These are phyloP conservation scores for Saccharomyces hybrid DNA, from an alignment of 1,139 yeast genomes.

Conservation along the genomic window DNA sequence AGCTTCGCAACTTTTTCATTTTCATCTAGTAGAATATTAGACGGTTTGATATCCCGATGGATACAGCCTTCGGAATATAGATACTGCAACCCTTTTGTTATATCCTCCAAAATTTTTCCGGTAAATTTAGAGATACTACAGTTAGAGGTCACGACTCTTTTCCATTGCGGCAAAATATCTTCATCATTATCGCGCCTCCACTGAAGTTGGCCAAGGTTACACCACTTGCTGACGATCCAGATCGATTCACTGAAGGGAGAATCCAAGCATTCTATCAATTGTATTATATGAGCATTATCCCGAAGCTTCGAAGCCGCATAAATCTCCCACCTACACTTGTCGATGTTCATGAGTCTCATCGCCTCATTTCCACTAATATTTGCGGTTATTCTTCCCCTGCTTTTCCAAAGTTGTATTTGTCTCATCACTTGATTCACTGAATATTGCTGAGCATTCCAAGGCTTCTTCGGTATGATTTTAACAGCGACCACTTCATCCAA, in stretches of 20 bases:
- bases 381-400: constrained; percentile 8
- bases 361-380: constrained; percentile 20
- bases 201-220: constrained; percentile 28
- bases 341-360: constrained; percentile 25
- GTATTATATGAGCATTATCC: constrained; percentile 15
- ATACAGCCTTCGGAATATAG: constrained; percentile 75
- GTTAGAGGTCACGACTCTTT: constrained; percentile 9
- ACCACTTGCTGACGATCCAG: constrained; percentile 28
- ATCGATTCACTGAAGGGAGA: constrained; percentile 21
- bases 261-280: constrained; percentile 24
- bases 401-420: constrained; percentile 23
- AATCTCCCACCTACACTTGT: constrained; percentile 30
- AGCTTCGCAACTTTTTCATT: constrained; percentile 66
- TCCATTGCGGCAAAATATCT: constrained; percentile 24
- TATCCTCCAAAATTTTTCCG: constrained; percentile 17
- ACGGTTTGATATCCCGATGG: constrained; percentile 91
- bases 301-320: constrained; percentile 16
- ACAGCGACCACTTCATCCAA: constrained; percentile 18
- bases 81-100: constrained; percentile 57
- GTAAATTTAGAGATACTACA: constrained; percentile 13
- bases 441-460: constrained; percentile 19
- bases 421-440: constrained; percentile 30
- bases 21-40: constrained; percentile 67
- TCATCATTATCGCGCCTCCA: constrained; percentile 23
- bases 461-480: constrained; percentile 26